A percentile compares a stretch with the other conserved stretches of the same genome.
These are phyloP conservation scores for Trichaptum fuscoviolaceum DNA, from an alignment of 768 basidiomycete species.

Conservation along the genomic window DNA sequence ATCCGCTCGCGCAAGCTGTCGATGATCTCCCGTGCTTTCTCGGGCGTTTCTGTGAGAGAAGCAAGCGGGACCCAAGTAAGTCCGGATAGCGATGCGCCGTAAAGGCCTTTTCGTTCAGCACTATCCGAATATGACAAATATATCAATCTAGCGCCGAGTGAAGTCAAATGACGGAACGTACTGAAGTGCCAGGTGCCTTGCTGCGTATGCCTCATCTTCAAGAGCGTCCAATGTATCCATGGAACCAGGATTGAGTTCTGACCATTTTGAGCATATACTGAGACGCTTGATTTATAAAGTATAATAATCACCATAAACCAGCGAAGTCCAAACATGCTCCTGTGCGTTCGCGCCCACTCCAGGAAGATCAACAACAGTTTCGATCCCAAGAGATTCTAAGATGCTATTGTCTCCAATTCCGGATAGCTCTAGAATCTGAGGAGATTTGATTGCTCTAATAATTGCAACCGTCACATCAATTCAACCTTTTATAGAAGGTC, in stretches of 20 bases:
- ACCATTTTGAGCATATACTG: background rate
- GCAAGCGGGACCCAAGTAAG: background rate
- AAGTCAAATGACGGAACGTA: slow-evolving; percentile 14
- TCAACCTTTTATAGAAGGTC: too few species aligned
- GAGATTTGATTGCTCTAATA: slow-evolving; percentile 25
- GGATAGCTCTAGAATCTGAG: slow-evolving; percentile 37
- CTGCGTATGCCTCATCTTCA: slow-evolving; percentile 21
- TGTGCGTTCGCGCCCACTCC: slow-evolving; percentile 37
- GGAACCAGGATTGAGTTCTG: slow-evolving; percentile 28
- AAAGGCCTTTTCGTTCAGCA: background rate
- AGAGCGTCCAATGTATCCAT: slow-evolving; percentile 26
- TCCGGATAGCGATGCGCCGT: background rate
- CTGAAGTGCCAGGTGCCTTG: slow-evolving; percentile 29
- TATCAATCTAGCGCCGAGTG: background rate
- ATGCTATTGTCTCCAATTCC: slow-evolving; percentile 33
- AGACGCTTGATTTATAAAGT: background rate
- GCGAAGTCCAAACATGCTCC: slow-evolving; percentile 22
- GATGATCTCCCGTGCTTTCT: background rate
- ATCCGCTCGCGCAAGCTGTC: background rate
- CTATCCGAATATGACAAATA: background rate
- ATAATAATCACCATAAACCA: background rate
- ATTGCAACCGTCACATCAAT: background rate
- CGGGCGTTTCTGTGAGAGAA: background rate
- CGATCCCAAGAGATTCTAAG: slow-evolving; percentile 26
- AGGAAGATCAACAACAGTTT: slow-evolving; percentile 29